These are phyloP conservation scores for Asterochloris sp. DNA, from an alignment of 139 green algal genomes.

Conservation along the genomic window DNA sequence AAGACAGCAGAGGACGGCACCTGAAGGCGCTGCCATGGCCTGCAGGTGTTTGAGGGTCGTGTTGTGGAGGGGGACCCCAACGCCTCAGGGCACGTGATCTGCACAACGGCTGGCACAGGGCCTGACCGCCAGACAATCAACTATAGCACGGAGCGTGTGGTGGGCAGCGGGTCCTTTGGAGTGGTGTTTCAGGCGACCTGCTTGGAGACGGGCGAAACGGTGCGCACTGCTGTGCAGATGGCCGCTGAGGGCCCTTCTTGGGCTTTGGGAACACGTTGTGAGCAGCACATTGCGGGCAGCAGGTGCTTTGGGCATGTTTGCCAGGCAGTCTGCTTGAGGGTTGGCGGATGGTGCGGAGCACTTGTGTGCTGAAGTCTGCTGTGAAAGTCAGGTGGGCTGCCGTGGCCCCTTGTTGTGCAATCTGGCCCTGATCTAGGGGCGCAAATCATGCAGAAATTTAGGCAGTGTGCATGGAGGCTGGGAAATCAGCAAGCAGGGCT, in stretches of 20 bases:
- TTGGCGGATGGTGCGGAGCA: too few relatives aligned
- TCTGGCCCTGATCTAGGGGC: too few relatives aligned
- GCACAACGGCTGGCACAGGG: conserved; percentile 25
- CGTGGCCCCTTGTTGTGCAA: too few relatives aligned
- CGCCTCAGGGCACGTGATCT: conserved; percentile 49
- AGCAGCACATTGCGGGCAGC: too few relatives aligned
- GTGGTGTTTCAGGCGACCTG: conserved; percentile 95
- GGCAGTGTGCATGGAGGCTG: too few relatives aligned
- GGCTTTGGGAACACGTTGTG: not conserved
- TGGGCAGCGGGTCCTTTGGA: conserved; percentile 98
- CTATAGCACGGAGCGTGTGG: conserved; percentile 89
- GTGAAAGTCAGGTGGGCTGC: too few relatives aligned
- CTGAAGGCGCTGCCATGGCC: not conserved
- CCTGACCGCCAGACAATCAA: conserved; percentile 58
- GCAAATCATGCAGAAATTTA: too few relatives aligned
- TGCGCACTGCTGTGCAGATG: conserved; percentile 25
- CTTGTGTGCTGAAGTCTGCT: too few relatives aligned
- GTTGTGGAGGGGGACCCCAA: conserved; percentile 67
- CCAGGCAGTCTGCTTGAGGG: too few relatives aligned
- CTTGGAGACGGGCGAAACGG: conserved; percentile 91
- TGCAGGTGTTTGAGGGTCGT: conserved; percentile 61
- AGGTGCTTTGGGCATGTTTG: too few relatives aligned
- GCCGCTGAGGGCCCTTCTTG: not conserved
- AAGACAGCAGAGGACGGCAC: not conserved
- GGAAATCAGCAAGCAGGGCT: too few relatives aligned